These are phyloP conservation scores for Pistacia integerrima DNA, from an alignment of 345 rosid genomes.

Conservation along the genomic window DNA sequence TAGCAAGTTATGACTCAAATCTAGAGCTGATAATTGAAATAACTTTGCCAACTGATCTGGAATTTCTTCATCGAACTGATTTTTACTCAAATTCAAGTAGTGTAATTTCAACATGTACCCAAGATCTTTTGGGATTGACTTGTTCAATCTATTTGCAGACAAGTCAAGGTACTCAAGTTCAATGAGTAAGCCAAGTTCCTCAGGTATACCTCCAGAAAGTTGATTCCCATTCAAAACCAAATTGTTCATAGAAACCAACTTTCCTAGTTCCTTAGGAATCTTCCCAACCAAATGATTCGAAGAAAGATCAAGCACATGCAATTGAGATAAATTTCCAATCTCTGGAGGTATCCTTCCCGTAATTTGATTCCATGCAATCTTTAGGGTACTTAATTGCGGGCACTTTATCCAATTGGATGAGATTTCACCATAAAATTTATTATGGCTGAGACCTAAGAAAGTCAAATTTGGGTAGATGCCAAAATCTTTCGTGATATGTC, in stretches of 20 bases:
- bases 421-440: conserved; percentile 31
- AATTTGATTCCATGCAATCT: conserved; percentile 21
- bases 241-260: conserved; percentile 11
- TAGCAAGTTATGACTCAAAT: conserved; percentile 35
- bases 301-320: conserved; percentile 39
- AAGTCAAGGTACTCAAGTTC: conserved; percentile 24
- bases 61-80: conserved; percentile 29
- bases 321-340: conserved; percentile 21
- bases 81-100: conserved; percentile 40
- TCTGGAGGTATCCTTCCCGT: conserved; percentile 34
- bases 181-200: conserved; percentile 15
- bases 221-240: conserved; percentile 11
- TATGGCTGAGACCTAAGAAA: conserved; percentile 21
- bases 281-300: conserved; percentile 33
- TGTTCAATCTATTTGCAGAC: conserved; percentile 31
- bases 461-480: conserved; percentile 31
- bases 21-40: conserved; percentile 11
- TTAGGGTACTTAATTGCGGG: conserved; percentile 1
- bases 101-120: conserved; percentile 6
- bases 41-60: conserved; percentile 18
- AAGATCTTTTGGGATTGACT: conserved; percentile 15
- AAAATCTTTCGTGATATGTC: conserved; percentile 29
- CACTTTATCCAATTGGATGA: conserved; percentile 20
- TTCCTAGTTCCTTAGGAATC: conserved; percentile 39
- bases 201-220: conserved; percentile 23